Base-by-base conservation (phyloP, 441 rosid species). In the Brassica balearica region DNA sequence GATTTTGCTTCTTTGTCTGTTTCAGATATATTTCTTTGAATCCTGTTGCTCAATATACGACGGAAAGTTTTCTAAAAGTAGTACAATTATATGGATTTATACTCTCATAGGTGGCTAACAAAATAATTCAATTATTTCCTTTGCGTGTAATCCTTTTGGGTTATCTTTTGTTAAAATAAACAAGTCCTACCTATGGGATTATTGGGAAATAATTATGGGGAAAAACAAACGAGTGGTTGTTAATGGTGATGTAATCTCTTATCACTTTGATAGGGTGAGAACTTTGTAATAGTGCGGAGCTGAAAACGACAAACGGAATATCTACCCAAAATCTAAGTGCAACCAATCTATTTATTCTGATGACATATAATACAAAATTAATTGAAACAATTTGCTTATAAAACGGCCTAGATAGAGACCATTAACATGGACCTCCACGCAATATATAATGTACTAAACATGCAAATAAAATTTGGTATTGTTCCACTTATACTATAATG, bases 231-330 rank as follows among this genome's bases (percentile, higher is more conserved):
- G 3, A 58, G 60, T 67, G 78, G 73, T 56, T 56, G 12, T 56
- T 17, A 68, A 1, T 59, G 68, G 73, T 75, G 79, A 75, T 59
- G 79, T 68, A 59, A 68, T 75, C 67, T 59, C 73, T 58, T 68
- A 59, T 74, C 72, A 20, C 55, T 8, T 12, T 58, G 56, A 74
- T 59, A 59, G 55, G 74, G 27, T 58, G 29, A 41, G 14, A 43
- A 43, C 51, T 43, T 11, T 43, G 51, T 11, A 43, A 43, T 43
- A 43, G 38, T 53, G 27, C 27, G 27, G 27, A 23, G 27, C 27
- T 36, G 9, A 55, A 64, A 63, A 77, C 71, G 75, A 77, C 80
- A 77, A 71, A 71, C 2, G 3, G 60, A 71, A 77, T 55, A 77
- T 71, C 71, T 71, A 65, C 8, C 12, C 38, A 0, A 65, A 56